A percentile compares a stretch with the other conserved stretches of the same genome.
Conservation (phyloP, 1,284 basidiomycete species). For the Pseudozyma sp. region DNA sequence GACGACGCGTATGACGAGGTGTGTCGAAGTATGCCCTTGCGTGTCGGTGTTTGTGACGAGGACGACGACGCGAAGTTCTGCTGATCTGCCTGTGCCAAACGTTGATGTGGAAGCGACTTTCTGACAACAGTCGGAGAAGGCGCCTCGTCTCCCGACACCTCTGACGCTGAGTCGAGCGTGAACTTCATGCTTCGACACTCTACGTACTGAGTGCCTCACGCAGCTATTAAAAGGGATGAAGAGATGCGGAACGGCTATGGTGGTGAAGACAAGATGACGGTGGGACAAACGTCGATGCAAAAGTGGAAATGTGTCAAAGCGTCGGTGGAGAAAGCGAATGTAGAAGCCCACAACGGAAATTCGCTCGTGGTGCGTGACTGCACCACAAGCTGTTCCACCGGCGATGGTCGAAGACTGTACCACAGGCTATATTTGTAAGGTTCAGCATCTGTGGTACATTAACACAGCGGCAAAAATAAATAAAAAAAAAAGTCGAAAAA, state of each 20-base stretch:
- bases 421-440: too few species aligned
- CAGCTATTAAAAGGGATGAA: neutral
- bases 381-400: too few species aligned
- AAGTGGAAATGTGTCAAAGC: conserved; percentile 4
- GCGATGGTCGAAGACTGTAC: too few species aligned
- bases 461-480: too few species aligned
- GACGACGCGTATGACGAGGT: conserved; percentile 20
- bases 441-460: too few species aligned
- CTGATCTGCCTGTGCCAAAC: conserved; percentile 2
- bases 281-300: neutral
- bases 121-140: conserved; percentile 22
- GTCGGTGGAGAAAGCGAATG: conserved; percentile 5
- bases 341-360: too few species aligned
- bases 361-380: too few species aligned
- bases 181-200: conserved; percentile 21
- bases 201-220: neutral
- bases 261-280: neutral
- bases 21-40: conserved; percentile 42
- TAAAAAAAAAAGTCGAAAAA: too few species aligned
- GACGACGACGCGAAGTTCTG: conserved; percentile 32
- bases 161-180: conserved; percentile 39
- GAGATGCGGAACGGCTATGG: neutral
- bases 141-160: conserved; percentile 34
- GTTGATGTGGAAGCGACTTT: conserved; percentile 28
- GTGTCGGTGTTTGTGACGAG: conserved; percentile 18